Conservation (phyloP, 345 rosid species). For the Sapria himalayana region DNA sequence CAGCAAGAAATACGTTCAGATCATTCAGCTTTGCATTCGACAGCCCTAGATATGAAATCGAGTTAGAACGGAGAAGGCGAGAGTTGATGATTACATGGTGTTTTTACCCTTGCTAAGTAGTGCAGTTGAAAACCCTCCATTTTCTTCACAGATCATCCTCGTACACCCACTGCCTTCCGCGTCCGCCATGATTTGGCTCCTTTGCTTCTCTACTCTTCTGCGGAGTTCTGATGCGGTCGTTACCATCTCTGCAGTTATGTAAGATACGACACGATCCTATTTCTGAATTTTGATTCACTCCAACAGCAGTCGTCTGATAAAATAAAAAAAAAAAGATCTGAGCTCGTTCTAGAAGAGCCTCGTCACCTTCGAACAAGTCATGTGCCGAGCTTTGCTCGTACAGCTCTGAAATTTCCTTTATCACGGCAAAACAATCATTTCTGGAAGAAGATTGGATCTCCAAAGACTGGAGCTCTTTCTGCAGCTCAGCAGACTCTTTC, state of each 20-base stretch:
- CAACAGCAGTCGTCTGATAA: background rate
- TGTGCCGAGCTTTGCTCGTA: slow-evolving; percentile 25
- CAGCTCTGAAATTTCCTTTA: slow-evolving; percentile 28
- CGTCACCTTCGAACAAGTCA: slow-evolving; percentile 43
- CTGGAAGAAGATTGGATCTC: slow-evolving; percentile 30
- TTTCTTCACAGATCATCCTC: slow-evolving; percentile 17
- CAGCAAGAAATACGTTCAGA: slow-evolving; percentile 29
- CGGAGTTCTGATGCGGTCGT: slow-evolving; percentile 37
- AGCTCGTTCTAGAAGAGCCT: slow-evolving; percentile 4
- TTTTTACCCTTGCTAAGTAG: slow-evolving; percentile 17
- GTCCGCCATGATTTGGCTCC: slow-evolving; percentile 15
- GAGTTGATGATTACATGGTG: background rate
- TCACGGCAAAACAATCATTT: slow-evolving; percentile 23
- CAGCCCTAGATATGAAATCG: slow-evolving; percentile 13
- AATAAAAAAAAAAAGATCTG: no score
- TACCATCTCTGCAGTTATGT: slow-evolving; percentile 33
- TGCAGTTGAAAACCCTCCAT: slow-evolving; percentile 10
- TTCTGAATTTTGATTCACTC: background rate
- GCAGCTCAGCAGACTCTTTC: slow-evolving; percentile 42
- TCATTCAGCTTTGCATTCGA: slow-evolving; percentile 27
- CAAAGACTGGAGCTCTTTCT: slow-evolving; percentile 31
- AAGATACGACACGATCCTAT: background rate
- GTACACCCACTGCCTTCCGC: slow-evolving; percentile 10
- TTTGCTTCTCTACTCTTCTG: slow-evolving; percentile 20
- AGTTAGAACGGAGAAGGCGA: background rate